Base-by-base conservation (phyloP, 116 monocot genomes). In the Phalaenopsis hybrid region DNA sequence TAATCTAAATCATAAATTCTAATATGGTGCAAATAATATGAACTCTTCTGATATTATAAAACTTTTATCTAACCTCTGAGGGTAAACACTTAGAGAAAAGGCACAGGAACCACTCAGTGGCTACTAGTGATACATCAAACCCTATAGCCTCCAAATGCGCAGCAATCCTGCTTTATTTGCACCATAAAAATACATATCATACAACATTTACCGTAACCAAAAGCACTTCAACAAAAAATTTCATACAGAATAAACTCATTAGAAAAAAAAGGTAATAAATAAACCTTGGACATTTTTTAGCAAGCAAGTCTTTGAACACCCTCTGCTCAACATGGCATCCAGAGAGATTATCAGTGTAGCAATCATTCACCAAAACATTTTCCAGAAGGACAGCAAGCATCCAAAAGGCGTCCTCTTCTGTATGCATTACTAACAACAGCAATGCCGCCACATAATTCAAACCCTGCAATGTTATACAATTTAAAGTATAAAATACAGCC, bases 311-410 rank as follows among this genome's bases (percentile, higher is more conserved):
- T 88, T 86, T 91, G 85, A 99, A 95, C 23, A 95, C 95, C 81
- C 99, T 88, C 83, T 99, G 99, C 85, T 99, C 99, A 34, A 99
- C 95, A 87, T 99, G 99, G 86, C 95, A 99, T 44, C 99, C 99
- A 78, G 95, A 99, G 67, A 99, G 87, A 63, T 95, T 95, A 77
- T 93, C 93, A 21, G 92, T 99, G 83, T 99, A 99, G 83, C 99
- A 99, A 84, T 99, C 93, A 77, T 84, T 99, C 5, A 99, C 99
- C 80, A 99, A 90, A 9, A 95, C 95, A 90, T 99, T 90, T 89
- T 99, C 99, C 58, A 99, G 85, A 25, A 99, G 93, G 13, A 95
- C 95, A 52, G 99, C 89, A 75, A 99, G 92, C 93, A 99, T 93
- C 99, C 99, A 99, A 81, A 99, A 99, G 59, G 99, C 95, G 84